Conservation (phyloP, 2,329 filamentous ascomycete genomes). For the Trichocomaceae sp. region DNA sequence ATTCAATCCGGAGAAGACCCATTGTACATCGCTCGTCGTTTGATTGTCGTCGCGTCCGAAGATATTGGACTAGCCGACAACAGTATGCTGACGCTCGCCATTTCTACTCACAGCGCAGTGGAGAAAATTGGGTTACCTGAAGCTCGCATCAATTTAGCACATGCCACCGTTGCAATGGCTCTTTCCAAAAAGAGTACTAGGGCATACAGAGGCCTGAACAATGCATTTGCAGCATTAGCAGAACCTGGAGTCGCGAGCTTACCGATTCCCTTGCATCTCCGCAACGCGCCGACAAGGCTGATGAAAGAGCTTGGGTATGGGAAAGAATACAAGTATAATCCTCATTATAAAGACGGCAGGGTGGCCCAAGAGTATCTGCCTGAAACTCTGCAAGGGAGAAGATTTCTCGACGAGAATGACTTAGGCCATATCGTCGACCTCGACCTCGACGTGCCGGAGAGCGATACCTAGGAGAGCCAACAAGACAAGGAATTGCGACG, state of each 20-base stretch:
- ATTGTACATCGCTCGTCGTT: constrained; percentile 81
- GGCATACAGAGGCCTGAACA: constrained; percentile 74
- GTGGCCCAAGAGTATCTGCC: constrained; percentile 91
- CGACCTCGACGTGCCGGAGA: too few species aligned
- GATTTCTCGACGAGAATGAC: constrained; percentile 73
- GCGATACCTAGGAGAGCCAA: too few species aligned
- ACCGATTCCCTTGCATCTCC: constrained; percentile 76
- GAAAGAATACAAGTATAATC: constrained; percentile 92
- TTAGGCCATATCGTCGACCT: too few species aligned
- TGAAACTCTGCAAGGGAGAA: constrained; percentile 60
- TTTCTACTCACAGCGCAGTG: constrained; percentile 75
- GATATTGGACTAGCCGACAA: constrained; percentile 90
- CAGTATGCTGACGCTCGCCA: constrained; percentile 73
- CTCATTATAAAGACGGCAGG: constrained; percentile 73
- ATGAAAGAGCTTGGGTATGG: constrained; percentile 94
- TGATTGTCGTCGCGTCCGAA: constrained; percentile 92
- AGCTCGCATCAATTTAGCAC: constrained; percentile 83
- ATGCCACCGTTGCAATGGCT: constrained; percentile 74
- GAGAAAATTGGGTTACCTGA: constrained; percentile 96
- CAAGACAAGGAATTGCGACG: too few species aligned
- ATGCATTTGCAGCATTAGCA: constrained; percentile 67
- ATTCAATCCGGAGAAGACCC: constrained; percentile 91
- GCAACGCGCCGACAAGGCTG: constrained; percentile 84
- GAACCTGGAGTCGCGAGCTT: constrained; percentile 78
- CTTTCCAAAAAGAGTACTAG: constrained; percentile 80